Evolutionary conservation across 1,139 yeast genomes (phyloP).

Genomic region (Kodamaea fungicola): DNA sequence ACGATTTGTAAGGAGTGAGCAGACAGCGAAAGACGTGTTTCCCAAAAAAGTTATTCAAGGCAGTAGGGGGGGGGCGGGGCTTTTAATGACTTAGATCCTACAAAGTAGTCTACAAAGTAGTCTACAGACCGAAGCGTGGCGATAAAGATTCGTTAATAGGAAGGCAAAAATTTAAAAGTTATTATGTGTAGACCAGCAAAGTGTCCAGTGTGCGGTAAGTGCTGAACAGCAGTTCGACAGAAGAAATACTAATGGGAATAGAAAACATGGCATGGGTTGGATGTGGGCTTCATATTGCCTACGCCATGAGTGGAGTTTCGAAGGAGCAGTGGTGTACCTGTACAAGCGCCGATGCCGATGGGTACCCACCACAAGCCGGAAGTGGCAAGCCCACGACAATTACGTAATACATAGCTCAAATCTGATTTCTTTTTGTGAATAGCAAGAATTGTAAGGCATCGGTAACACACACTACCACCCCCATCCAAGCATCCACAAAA

Average conservation of each 20-base stretch:
- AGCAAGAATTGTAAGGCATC: too few species aligned
- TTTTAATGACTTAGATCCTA: too few species aligned
- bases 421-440: too few species aligned
- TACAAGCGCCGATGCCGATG: constrained; percentile 13
- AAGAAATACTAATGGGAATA: constrained; percentile 8
- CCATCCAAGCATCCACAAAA: too few species aligned
- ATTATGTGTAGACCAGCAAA: constrained; percentile 14
- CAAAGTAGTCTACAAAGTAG: too few species aligned
- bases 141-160: background rate
- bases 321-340: constrained; percentile 36
- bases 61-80: background rate
- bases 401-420: background rate
- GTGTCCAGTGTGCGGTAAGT: constrained; percentile 15
- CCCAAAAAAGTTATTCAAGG: background rate
- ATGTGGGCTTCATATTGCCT: constrained; percentile 43
- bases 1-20: too few species aligned
- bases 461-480: too few species aligned
- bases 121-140: too few species aligned
- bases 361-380: constrained; percentile 14
- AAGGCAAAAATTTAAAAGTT: background rate
- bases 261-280: constrained; percentile 41
- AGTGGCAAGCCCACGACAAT: constrained; percentile 6
- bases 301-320: constrained; percentile 35
- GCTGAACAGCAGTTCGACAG: background rate
- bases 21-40: background rate